Percentiles rank a stretch among this genome's conserved stretches.
Evolutionary conservation across 352 stramenopile species (phyloP).

Genomic region (Saprolegnia diclina): DNA sequence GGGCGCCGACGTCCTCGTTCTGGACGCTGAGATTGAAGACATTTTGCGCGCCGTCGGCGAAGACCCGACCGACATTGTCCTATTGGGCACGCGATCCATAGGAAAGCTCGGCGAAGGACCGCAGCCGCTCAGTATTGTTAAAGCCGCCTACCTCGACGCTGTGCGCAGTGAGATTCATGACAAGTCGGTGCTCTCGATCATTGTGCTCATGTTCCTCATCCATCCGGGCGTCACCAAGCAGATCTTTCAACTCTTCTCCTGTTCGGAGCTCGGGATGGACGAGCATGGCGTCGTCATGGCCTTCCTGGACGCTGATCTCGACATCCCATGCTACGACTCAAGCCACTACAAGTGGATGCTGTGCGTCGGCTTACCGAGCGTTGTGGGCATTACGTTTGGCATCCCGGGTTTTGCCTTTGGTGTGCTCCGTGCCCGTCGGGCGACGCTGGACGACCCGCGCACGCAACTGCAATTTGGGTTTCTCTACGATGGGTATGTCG

Average conservation of each 20-base stretch:
- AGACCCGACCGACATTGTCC: background rate
- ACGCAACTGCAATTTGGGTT: conserved; percentile 17
- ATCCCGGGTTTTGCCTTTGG: conserved; percentile 10
- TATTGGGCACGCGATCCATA: background rate
- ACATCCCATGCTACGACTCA: conserved; percentile 13
- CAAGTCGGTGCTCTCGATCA: conserved; percentile 12
- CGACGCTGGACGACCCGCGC: background rate
- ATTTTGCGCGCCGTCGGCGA: background rate
- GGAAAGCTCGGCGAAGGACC: background rate
- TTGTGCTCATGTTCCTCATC: conserved; percentile 22
- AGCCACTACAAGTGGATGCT: conserved; percentile 16
- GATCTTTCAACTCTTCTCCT: conserved; percentile 17
- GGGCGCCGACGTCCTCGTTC: background rate
- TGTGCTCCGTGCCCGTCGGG: background rate
- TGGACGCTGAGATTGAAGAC: background rate
- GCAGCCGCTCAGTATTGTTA: background rate
- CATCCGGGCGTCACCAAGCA: conserved; percentile 14
- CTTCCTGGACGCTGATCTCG: conserved; percentile 15
- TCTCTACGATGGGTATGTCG: conserved; percentile 14
- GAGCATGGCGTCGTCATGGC: background rate
- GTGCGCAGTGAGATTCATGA: background rate
- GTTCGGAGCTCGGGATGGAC: background rate
- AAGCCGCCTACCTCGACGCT: conserved; percentile 4
- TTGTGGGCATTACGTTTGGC: conserved; percentile 1
- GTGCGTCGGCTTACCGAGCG: background rate